Evolutionary conservation across 1,284 basidiomycete species (phyloP).

Genomic region (Malassezia cuniculi): DNA sequence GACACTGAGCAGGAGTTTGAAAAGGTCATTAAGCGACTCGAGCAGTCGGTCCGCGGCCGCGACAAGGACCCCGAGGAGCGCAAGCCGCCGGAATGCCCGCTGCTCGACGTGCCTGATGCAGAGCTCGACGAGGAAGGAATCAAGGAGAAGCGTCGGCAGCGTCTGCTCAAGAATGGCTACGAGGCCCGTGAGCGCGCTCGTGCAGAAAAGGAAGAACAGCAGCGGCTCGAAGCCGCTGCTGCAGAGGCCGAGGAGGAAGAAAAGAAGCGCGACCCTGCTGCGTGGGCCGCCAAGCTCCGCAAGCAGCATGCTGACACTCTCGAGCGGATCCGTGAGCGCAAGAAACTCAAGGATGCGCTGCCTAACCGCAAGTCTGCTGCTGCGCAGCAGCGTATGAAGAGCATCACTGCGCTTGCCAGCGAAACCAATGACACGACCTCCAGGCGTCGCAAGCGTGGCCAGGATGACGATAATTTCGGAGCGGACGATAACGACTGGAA

Average conservation of each 20-base stretch:
- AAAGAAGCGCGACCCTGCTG: constrained; percentile 47
- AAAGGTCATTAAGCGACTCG: constrained; percentile 63
- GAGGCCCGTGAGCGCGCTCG: constrained; percentile 75
- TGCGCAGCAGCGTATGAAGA: constrained; percentile 93
- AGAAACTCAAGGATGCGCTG: constrained; percentile 66
- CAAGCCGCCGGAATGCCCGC: constrained; percentile 70
- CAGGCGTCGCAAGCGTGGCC: constrained; percentile 26
- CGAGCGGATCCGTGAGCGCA: constrained; percentile 69
- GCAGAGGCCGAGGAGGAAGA: constrained; percentile 71
- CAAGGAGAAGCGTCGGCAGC: constrained; percentile 89
- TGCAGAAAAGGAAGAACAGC: constrained; percentile 70
- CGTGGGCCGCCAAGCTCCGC: constrained; percentile 28
- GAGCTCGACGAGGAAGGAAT: constrained; percentile 85
- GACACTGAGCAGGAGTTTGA: constrained; percentile 57
- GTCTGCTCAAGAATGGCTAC: constrained; percentile 81
- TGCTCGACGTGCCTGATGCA: constrained; percentile 78
- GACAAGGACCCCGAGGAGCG: constrained; percentile 54
- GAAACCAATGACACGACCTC: constrained; percentile 43
- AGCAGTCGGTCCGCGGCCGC: constrained; percentile 56
- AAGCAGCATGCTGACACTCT: constrained; percentile 52
- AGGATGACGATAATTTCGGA: constrained; percentile 78
- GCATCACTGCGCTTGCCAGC: constrained; percentile 76
- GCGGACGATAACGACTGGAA: constrained; percentile 93
- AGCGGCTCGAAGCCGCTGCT: constrained; percentile 51
- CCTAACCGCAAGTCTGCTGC: constrained; percentile 85